Base-by-base conservation (phyloP, 495 filamentous ascomycete genomes). In the Oidiodendron maius region DNA sequence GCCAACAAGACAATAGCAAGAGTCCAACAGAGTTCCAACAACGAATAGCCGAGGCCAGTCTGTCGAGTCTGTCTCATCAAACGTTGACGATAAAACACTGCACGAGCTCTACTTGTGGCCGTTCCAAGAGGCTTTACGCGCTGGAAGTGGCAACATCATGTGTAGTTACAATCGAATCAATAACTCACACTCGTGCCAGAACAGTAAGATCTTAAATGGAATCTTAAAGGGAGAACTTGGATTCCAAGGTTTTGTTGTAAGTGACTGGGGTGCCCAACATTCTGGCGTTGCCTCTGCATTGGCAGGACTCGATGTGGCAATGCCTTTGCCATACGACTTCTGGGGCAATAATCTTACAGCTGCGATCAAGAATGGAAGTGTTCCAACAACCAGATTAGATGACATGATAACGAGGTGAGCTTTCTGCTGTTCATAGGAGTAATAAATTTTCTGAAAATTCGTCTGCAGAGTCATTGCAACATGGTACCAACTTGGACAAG, bases 61-160 rank as follows among this genome's bases (percentile, higher is more conserved):
- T 36, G n/a, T n/a, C n/a, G 61, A 76, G 37, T 66, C 75, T 26
- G 24, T 83, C 1, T 94, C 87, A 60, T 82, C 82, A n/a, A 97
- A 96, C 60, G 70, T 96, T 15, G 91, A 96, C 59, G 91, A 97
- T 68, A 82, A 77, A 60, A 94, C 91, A 3, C 78, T 97, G 77
- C 91, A 97, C 64, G 91, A 97, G 64, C 59, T 94, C 25, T 97
- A 97, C 61, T 72, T 95, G n/a, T 97, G 91, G 55, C 86, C 86
- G 20, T 89, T 87, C 54, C 85, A 84, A 6, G 84, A 87, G 63
- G 76, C 82, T 3, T 76, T 87, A 39, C 74, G 76, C 40, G 82
- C 83, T 38, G 87, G 87, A 30, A 86, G 91, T 3, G 87, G 86
- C 20, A 77, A 83, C 8, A 60, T 95, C 56, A 96, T 97, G 91